phyloP scores from a whole-genome alignment of 495 filamentous ascomycete species.

The Bathelium albidoporum region DNA sequence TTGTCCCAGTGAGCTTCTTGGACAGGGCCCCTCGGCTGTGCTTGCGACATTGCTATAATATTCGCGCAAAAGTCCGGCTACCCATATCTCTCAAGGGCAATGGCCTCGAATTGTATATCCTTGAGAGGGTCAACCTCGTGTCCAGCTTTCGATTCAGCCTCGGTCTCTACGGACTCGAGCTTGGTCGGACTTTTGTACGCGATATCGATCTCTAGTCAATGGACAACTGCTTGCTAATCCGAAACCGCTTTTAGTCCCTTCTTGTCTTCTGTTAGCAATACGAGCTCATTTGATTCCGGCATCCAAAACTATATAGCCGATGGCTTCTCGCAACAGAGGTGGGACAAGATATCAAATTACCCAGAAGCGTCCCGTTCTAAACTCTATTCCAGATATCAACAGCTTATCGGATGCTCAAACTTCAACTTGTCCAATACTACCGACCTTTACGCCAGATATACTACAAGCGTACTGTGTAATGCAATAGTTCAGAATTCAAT shows the following conservation, averaged over 20 bases:
- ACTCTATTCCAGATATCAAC: slow-evolving; percentile 49
- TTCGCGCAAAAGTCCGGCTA: background rate
- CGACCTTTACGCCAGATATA: slow-evolving; percentile 86
- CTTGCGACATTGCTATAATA: slow-evolving; percentile 1
- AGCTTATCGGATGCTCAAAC: slow-evolving; percentile 68
- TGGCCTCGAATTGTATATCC: slow-evolving; percentile 55
- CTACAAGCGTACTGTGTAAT: slow-evolving; percentile 87
- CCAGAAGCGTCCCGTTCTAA: slow-evolving; percentile 15
- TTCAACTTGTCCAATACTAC: slow-evolving; percentile 72
- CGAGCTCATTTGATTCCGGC: slow-evolving; percentile 66
- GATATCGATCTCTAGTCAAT: slow-evolving; percentile 13
- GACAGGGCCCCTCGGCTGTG: background rate
- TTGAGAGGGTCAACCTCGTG: slow-evolving; percentile 70
- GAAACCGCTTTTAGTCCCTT: slow-evolving; percentile 56
- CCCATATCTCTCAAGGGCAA: slow-evolving; percentile 13
- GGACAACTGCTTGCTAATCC: slow-evolving; percentile 12
- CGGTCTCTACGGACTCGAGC: slow-evolving; percentile 60
- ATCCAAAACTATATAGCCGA: slow-evolving; percentile 62
- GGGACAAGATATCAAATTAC: slow-evolving; percentile 27
- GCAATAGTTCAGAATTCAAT: slow-evolving; percentile 88
- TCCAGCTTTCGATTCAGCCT: slow-evolving; percentile 71
- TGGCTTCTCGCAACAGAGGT: slow-evolving; percentile 70
- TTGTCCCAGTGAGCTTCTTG: background rate
- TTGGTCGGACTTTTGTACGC: slow-evolving; percentile 70
- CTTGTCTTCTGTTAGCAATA: slow-evolving; percentile 65